Evolutionary conservation across 495 filamentous ascomycete species (phyloP).

Genomic region (Aspergillus campestris): DNA sequence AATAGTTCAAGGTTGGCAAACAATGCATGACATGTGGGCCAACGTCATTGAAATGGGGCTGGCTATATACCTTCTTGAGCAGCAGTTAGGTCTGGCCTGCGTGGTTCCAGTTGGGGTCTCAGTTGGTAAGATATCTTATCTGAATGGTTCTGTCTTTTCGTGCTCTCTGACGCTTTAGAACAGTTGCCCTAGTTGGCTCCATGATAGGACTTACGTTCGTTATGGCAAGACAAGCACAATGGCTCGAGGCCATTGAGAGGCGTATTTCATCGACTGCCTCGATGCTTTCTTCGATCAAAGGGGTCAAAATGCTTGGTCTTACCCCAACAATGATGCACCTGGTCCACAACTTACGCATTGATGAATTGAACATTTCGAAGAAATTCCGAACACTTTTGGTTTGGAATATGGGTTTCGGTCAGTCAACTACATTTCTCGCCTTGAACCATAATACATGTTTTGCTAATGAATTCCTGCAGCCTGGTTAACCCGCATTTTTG

Average conservation of each 20-base stretch:
- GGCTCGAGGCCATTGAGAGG: conserved; percentile 45
- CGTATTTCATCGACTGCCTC: conserved; percentile 42
- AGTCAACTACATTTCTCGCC: not conserved
- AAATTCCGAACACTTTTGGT: conserved; percentile 47
- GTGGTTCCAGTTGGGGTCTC: conserved; percentile 46
- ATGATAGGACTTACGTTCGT: conserved; percentile 32
- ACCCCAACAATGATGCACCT: conserved; percentile 24
- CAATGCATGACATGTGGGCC: conserved; percentile 52
- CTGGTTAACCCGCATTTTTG: conserved; percentile 43
- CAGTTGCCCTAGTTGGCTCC: conserved; percentile 27
- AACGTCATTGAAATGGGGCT: conserved; percentile 49
- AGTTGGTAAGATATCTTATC: conserved; percentile 25
- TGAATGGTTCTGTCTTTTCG: too few relatives aligned
- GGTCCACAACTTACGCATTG: conserved; percentile 43
- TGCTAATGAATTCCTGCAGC: conserved; percentile 15
- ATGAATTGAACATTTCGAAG: conserved; percentile 50
- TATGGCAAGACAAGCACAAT: conserved; percentile 20
- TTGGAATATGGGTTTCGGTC: conserved; percentile 45
- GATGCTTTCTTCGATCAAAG: conserved; percentile 46
- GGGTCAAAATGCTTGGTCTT: conserved; percentile 56
- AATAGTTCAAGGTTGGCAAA: conserved; percentile 38
- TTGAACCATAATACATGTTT: not conserved
- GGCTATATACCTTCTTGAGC: conserved; percentile 49
- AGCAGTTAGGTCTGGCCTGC: conserved; percentile 45
- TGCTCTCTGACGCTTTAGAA: too few relatives aligned